Percentiles rank a stretch among this genome's conserved stretches.
phyloP scores from a whole-genome alignment of 2,329 filamentous ascomycete species.

The Chaetomiaceae sp. region DNA sequence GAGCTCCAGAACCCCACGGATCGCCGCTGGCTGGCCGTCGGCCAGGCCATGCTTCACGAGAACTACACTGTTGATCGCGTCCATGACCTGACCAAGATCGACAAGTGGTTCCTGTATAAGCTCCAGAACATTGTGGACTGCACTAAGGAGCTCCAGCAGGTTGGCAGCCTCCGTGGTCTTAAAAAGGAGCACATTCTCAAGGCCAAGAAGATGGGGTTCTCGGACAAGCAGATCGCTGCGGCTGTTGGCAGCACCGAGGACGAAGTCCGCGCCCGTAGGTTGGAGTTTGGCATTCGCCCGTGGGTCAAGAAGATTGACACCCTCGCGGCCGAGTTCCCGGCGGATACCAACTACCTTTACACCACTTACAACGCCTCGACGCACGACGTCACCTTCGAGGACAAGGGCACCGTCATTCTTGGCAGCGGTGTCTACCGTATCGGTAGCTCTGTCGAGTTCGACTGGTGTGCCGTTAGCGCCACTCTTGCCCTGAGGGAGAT shows the following conservation, averaged over 20 bases:
- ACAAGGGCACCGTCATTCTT: constrained; percentile 83
- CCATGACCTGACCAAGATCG: constrained; percentile 94
- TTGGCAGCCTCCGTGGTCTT: constrained; percentile 75
- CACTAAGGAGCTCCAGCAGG: constrained; percentile 76
- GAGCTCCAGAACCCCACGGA: constrained; percentile 91
- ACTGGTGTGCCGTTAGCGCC: constrained; percentile 95
- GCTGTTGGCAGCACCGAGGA: constrained; percentile 84
- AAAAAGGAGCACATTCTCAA: constrained; percentile 85
- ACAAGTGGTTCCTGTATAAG: constrained; percentile 99
- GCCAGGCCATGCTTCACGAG: constrained; percentile 96
- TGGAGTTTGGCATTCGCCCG: constrained; percentile 82
- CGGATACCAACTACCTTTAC: constrained; percentile 92
- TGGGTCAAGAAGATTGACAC: constrained; percentile 99
- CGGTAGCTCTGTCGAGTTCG: constrained; percentile 95
- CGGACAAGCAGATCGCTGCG: constrained; percentile 87
- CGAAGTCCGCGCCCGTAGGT: constrained; percentile 78
- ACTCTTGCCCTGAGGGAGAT: constrained; percentile 77
- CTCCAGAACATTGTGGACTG: constrained; percentile 94
- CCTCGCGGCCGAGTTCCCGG: constrained; percentile 92
- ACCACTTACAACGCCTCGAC: constrained; percentile 95
- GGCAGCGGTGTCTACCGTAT: constrained; percentile 97
- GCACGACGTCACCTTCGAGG: constrained; percentile 90
- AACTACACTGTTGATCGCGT: constrained; percentile 89
- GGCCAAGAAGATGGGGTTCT: constrained; percentile 97
- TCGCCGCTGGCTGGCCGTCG: constrained; percentile 93